These are phyloP conservation scores for Paramecium pentaurelia DNA, from an alignment of 73 alveolate genomes.

Conservation along the genomic window DNA sequence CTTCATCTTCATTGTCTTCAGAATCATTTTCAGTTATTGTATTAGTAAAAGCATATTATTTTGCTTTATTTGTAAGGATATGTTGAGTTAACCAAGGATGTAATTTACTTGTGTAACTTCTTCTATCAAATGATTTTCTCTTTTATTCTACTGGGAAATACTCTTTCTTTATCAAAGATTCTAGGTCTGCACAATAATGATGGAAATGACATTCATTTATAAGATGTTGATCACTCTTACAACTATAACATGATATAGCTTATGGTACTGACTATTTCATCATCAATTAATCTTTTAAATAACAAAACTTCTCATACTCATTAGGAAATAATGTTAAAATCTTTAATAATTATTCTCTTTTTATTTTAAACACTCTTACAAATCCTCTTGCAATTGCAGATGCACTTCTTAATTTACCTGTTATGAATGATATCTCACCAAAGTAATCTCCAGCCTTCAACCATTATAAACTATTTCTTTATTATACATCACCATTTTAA, in stretches of 20 bases:
- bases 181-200: constrained; percentile 18
- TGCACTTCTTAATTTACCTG: constrained; percentile 75
- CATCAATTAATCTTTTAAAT: not conserved
- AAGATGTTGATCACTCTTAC: constrained; percentile 72
- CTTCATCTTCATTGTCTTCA: not conserved
- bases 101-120: not conserved
- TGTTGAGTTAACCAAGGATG: not conserved
- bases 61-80: not conserved
- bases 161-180: not conserved
- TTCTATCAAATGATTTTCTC: not conserved
- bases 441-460: constrained; percentile 68
- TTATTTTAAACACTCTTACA: constrained; percentile 66
- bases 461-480: constrained; percentile 59
- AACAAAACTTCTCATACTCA: constrained; percentile 58
- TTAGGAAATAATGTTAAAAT: constrained; percentile 63
- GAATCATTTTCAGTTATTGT: not conserved
- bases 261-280: not conserved
- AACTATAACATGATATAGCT: constrained; percentile 71
- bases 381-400: constrained; percentile 77
- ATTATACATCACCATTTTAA: not conserved
- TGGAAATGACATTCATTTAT: constrained; percentile 32
- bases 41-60: not conserved
- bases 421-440: constrained; percentile 82
- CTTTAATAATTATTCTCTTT: constrained; percentile 56
- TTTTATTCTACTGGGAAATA: not conserved